Conservation (phyloP, 805 yeast genomes). For the Ogataea philodendri region DNA sequence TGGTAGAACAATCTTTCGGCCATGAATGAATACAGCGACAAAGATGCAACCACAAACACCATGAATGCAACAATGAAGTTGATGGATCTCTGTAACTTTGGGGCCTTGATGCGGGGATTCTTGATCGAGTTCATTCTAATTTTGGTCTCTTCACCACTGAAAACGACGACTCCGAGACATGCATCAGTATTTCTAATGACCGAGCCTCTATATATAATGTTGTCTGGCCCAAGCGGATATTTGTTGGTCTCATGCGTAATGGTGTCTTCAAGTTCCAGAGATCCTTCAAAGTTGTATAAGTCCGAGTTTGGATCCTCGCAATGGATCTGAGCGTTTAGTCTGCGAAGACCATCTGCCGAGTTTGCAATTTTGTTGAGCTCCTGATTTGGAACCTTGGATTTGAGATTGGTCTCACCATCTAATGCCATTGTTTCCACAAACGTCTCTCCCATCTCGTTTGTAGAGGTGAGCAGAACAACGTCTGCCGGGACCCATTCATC, state of each 20-base stretch:
- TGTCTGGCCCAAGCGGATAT: slow-evolving; percentile 71
- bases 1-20: slow-evolving; percentile 61
- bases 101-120: slow-evolving; percentile 89
- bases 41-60: slow-evolving; percentile 74
- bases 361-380: slow-evolving; percentile 54
- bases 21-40: slow-evolving; percentile 79
- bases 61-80: slow-evolving; percentile 82
- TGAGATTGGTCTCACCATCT: slow-evolving; percentile 95
- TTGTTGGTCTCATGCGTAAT: slow-evolving; percentile 32
- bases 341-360: slow-evolving; percentile 49
- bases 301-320: slow-evolving; percentile 92
- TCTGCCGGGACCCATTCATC: slow-evolving; percentile 98
- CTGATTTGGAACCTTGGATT: slow-evolving; percentile 65
- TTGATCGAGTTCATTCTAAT: slow-evolving; percentile 92
- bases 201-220: slow-evolving; percentile 89
- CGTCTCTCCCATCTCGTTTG: slow-evolving; percentile 60
- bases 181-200: slow-evolving; percentile 79
- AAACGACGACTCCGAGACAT: slow-evolving; percentile 76
- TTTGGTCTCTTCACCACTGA: slow-evolving; percentile 94
- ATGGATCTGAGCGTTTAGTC: slow-evolving; percentile 52
- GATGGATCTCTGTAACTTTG: slow-evolving; percentile 80
- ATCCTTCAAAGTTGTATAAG: slow-evolving; percentile 88
- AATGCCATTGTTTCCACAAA: slow-evolving; percentile 95
- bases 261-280: slow-evolving; percentile 39
- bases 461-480: slow-evolving; percentile 65